Percentiles rank a stretch among this genome's conserved stretches.
Evolutionary conservation across 2,329 filamentous ascomycete genomes (phyloP).

Genomic region (Nannizzia gypsea): DNA sequence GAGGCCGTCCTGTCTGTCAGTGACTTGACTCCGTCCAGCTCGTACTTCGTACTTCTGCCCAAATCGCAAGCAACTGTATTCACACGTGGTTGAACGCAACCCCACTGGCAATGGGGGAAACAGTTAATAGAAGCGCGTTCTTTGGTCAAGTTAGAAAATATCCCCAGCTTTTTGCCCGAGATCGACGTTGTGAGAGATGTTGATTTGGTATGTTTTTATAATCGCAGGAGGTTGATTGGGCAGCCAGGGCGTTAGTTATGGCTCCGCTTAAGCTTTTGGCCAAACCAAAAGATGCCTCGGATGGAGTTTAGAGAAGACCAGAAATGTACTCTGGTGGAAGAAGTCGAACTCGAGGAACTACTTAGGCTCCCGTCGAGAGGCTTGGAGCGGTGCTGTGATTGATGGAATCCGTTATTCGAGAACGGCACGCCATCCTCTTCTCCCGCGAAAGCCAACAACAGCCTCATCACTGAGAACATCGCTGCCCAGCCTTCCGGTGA

Average conservation of each 20-base stretch:
- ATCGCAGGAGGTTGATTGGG: background rate
- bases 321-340: too few relatives aligned
- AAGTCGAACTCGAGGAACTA: background rate
- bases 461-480: conserved; percentile 53
- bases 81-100: background rate
- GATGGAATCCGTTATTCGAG: conserved; percentile 10
- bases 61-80: background rate
- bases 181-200: background rate
- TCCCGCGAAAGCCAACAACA: conserved; percentile 44
- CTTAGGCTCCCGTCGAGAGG: background rate
- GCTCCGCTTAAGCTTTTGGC: background rate
- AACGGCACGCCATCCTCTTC: conserved; percentile 48
- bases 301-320: background rate
- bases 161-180: background rate
- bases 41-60: background rate
- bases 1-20: background rate
- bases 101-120: background rate
- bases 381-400: background rate
- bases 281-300: background rate
- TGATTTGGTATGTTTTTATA: background rate
- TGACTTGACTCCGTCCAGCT: background rate
- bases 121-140: background rate
- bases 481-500: conserved; percentile 49
- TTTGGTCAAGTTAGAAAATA: background rate
- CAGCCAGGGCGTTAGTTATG: background rate